Conservation (phyloP, 805 yeast species). For the Kregervanrija delftensis region DNA sequence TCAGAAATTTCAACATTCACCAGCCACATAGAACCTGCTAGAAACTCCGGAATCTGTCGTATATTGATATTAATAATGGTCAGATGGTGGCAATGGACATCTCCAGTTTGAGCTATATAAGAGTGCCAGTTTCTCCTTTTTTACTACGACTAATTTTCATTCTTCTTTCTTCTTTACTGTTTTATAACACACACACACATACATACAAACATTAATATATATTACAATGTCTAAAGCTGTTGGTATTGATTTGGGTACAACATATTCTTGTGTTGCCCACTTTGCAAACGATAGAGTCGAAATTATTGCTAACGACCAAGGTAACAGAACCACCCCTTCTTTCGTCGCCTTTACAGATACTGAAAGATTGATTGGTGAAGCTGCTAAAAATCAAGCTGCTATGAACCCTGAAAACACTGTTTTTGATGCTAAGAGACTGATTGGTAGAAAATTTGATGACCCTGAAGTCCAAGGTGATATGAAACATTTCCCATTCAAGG, state of each 20-base stretch:
- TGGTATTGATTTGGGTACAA: slow-evolving; percentile 80
- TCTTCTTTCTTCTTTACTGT: neutral
- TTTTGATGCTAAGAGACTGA: slow-evolving; percentile 85
- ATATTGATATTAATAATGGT: no score
- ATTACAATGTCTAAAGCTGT: slow-evolving; percentile 34
- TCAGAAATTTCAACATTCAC: no score
- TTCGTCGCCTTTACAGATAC: slow-evolving; percentile 91
- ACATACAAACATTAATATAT: no score
- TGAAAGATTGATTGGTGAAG: slow-evolving; percentile 92
- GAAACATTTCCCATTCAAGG: slow-evolving; percentile 81
- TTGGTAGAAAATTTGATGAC: slow-evolving; percentile 83
- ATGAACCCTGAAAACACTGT: slow-evolving; percentile 88
- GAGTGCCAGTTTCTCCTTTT: no score
- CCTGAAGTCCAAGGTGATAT: slow-evolving; percentile 76
- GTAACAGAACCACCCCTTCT: slow-evolving; percentile 96
- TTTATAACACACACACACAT: neutral
- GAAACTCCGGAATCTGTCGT: no score
- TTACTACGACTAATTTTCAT: neutral
- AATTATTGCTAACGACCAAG: slow-evolving; percentile 96
- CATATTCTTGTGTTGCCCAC: slow-evolving; percentile 94
- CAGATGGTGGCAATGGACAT: no score
- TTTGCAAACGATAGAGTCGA: slow-evolving; percentile 87
- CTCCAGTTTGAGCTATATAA: no score
- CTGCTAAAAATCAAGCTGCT: slow-evolving; percentile 96
- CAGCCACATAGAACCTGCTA: no score